Conservation (phyloP, 164 flowering plant genomes). For the Piper longum region DNA sequence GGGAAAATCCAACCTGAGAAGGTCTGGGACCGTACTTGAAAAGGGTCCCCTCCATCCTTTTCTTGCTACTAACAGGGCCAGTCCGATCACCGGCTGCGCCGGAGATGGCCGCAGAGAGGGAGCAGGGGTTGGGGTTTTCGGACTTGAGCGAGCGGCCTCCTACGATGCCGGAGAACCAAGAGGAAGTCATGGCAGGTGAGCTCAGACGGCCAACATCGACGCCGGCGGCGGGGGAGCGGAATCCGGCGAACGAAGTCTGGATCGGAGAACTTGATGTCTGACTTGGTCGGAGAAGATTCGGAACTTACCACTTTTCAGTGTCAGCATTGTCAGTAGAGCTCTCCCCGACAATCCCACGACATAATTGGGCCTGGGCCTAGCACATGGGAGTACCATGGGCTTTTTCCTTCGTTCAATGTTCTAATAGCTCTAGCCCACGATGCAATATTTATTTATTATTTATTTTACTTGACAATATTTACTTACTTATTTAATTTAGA, state of each 20-base stretch:
- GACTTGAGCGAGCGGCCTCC: slow-evolving; percentile 41
- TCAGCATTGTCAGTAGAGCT: too few species aligned
- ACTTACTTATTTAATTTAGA: too few species aligned
- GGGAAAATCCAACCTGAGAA: slow-evolving; percentile 35
- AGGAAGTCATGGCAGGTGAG: slow-evolving; percentile 20
- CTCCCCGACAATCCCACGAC: too few species aligned
- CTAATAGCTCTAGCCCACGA: background rate
- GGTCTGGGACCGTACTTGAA: slow-evolving; percentile 81
- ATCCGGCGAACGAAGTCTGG: background rate
- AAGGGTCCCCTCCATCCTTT: slow-evolving; percentile 62
- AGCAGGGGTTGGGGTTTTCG: slow-evolving; percentile 19
- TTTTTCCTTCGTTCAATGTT: too few species aligned
- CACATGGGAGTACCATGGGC: slow-evolving; percentile 4
- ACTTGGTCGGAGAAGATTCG: slow-evolving; percentile 8
- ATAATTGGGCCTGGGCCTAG: too few species aligned
- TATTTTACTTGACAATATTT: too few species aligned
- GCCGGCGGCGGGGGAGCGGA: background rate
- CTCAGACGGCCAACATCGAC: background rate
- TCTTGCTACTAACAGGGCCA: slow-evolving; percentile 41
- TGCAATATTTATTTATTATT: too few species aligned
- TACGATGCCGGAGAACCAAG: slow-evolving; percentile 78
- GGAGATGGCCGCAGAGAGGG: slow-evolving; percentile 1
- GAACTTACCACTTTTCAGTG: too few species aligned
- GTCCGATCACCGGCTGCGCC: slow-evolving; percentile 10
- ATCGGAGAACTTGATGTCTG: slow-evolving; percentile 37